Evolutionary conservation across 495 filamentous ascomycete genomes (phyloP).

Genomic region (Talaromyces thailandensis): DNA sequence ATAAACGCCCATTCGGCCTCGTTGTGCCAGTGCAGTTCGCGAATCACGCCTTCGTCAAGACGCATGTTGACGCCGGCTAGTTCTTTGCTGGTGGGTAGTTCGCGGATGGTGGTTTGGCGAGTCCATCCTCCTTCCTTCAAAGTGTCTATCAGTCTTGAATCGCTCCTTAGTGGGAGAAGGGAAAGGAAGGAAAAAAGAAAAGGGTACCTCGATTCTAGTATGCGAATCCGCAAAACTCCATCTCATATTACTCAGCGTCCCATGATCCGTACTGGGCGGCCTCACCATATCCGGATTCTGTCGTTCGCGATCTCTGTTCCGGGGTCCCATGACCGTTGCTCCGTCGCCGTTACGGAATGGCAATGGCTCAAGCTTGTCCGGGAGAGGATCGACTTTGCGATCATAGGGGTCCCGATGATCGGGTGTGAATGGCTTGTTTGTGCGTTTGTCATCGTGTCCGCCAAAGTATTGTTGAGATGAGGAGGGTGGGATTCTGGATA

Average conservation of each 20-base stretch:
- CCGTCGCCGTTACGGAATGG: constrained; percentile 59
- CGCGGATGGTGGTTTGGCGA: constrained; percentile 54
- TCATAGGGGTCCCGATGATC: constrained; percentile 38
- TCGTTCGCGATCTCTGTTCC: constrained; percentile 52
- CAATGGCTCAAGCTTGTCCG: constrained; percentile 47
- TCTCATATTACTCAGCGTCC: constrained; percentile 51
- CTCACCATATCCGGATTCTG: constrained; percentile 57
- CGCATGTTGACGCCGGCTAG: constrained; percentile 63
- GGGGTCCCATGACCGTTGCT: constrained; percentile 53
- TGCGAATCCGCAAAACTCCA: constrained; percentile 65
- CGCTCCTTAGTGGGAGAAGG: too few species aligned
- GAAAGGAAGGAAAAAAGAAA: not conserved
- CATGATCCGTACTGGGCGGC: constrained; percentile 56
- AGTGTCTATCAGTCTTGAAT: not conserved
- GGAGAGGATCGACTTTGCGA: constrained; percentile 46
- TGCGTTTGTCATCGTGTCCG: not conserved
- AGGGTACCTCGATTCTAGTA: constrained; percentile 48
- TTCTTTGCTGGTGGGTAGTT: constrained; percentile 48
- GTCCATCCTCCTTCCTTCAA: constrained; percentile 59
- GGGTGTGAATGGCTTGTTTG: constrained; percentile 23
- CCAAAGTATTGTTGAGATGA: constrained; percentile 8
- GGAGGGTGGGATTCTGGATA: constrained; percentile 3
- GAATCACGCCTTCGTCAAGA: constrained; percentile 56
- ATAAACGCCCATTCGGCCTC: constrained; percentile 65
- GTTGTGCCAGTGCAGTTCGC: constrained; percentile 67